phyloP scores from a whole-genome alignment of 169 alveolate species.

The Plasmodium blacklocki region DNA sequence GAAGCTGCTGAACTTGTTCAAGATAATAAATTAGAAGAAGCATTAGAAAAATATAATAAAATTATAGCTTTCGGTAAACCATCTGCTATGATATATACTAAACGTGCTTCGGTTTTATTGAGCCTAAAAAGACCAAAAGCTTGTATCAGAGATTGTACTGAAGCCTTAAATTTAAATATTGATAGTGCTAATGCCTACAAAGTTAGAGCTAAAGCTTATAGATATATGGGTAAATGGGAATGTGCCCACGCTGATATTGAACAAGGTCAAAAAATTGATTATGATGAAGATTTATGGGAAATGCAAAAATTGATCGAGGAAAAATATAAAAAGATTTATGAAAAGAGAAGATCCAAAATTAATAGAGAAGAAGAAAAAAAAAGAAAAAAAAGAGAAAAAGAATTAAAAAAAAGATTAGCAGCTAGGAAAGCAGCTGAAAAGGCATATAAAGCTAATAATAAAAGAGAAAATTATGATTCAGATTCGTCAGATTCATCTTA shows the following conservation, averaged over 20 bases:
- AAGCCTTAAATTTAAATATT: constrained; percentile 82
- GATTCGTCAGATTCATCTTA: constrained; percentile 60
- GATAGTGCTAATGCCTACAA: constrained; percentile 86
- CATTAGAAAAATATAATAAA: constrained; percentile 77
- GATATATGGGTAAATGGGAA: constrained; percentile 83
- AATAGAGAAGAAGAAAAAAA: constrained; percentile 78
- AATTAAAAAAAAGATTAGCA: constrained; percentile 78
- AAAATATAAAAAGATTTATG: constrained; percentile 83
- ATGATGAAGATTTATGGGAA: constrained; percentile 85
- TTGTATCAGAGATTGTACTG: constrained; percentile 84
- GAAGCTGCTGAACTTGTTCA: constrained; percentile 77
- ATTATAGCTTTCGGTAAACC: constrained; percentile 82
- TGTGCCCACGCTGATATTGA: constrained; percentile 85
- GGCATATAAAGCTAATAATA: constrained; percentile 73
- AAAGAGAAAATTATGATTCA: constrained; percentile 65
- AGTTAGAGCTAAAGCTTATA: constrained; percentile 82
- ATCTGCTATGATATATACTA: constrained; percentile 84
- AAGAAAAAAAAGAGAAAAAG: constrained; percentile 77
- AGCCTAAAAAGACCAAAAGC: constrained; percentile 80
- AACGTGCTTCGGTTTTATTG: constrained; percentile 82
- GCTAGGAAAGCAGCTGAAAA: constrained; percentile 77
- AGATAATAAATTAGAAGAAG: constrained; percentile 76
- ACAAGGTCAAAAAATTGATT: constrained; percentile 85
- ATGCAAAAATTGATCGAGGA: constrained; percentile 84
- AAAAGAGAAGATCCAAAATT: constrained; percentile 76